These are phyloP conservation scores for Leishmania arabica DNA, from an alignment of 208 protist genomes.

Conservation along the genomic window DNA sequence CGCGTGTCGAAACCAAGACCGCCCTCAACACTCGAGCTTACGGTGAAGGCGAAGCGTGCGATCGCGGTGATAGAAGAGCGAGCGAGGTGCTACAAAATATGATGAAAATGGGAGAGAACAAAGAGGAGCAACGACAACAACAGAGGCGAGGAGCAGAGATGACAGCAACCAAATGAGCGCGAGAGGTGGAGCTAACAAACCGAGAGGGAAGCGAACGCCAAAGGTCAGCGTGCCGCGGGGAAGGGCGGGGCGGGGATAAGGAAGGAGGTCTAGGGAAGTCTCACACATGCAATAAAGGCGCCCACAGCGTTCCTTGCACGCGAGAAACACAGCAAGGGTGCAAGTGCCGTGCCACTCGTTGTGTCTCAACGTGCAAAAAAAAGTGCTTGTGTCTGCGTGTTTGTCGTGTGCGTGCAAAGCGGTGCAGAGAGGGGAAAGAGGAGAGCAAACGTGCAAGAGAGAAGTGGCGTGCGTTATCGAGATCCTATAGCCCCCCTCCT, in stretches of 20 bases:
- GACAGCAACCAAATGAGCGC: background rate
- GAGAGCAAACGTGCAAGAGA: background rate
- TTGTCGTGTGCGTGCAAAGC: background rate
- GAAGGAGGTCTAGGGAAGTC: background rate
- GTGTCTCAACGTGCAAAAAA: background rate
- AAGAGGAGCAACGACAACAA: background rate
- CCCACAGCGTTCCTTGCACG: background rate
- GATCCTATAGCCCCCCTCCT: background rate
- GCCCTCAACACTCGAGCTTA: background rate
- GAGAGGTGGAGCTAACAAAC: background rate
- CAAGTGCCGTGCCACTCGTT: background rate
- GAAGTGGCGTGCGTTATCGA: background rate
- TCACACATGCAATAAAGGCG: background rate
- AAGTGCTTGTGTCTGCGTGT: background rate
- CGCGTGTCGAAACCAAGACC: background rate
- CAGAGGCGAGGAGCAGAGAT: background rate
- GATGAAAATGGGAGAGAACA: background rate
- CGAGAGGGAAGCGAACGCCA: background rate
- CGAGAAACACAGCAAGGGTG: background rate
- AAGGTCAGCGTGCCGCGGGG: background rate
- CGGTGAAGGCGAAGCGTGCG: background rate
- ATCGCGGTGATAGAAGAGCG: background rate
- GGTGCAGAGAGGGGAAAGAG: background rate
- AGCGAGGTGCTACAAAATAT: background rate
- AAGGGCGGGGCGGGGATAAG: background rate